Base-by-base conservation (phyloP, 1,284 basidiomycete species). In the Boletus sp. region DNA sequence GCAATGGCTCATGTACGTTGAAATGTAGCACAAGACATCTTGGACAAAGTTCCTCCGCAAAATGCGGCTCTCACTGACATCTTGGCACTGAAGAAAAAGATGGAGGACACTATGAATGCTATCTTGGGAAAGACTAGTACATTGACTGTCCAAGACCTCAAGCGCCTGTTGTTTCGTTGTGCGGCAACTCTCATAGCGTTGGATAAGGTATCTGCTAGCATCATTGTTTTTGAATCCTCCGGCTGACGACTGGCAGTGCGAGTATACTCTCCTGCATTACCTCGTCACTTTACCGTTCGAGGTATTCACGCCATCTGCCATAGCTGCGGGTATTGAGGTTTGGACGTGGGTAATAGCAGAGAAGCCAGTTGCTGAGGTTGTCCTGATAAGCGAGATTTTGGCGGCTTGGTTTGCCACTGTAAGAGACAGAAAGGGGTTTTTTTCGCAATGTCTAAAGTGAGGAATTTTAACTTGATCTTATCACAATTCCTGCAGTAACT, bases 321-420 rank as follows among this genome's bases (percentile, higher is more conserved):
- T 98, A 58, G 83, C 90, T 11, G 85, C 91, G 1, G 96, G 94
- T 1, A 89, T 95, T 51, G 94, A 98, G 71, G 90, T 93, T 6
- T 99, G 97, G 97, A 94, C 92, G 3, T 98, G 96, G 96, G 80
- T 98, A 0, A 92, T 98, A 51, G 87, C 92, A 18, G 92, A 96
- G 69, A 86, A 92, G 56, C 89, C 93, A 1, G 83, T 86, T 56
- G 80, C 91, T 12, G 84, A 85, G 66, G 72, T 88, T 75, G 82
- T 82, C 8, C 74, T 98, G 31, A 91, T 98, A 80, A 81, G 86
- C 13, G 95, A 98, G 69, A 85, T 99, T 56, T 79, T 93, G 33
- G 84, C 89, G 9, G 91, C 91, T 5, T 99, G 97, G 97, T 82
- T 88, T 43, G 81, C 84, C 60, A 93, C 91, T 2, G 90, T 96